Evolutionary conservation across 371 early-diverging fungal genomes (phyloP).

Genomic region (Circinella minor): DNA sequence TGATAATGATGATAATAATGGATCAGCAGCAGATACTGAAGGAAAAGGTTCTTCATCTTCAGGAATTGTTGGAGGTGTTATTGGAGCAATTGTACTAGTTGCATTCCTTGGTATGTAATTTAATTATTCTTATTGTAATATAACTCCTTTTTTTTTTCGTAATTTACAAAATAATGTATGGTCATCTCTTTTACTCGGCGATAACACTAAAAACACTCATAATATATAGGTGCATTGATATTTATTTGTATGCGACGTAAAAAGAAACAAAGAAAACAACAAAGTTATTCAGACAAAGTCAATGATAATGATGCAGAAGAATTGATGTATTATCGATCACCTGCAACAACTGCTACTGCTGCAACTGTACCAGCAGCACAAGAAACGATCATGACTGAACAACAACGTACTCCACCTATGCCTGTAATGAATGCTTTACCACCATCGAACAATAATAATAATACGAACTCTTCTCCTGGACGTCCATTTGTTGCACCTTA

Average conservation of each 20-base stretch:
- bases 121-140: neutral
- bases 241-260: constrained; percentile 13
- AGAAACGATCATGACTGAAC: neutral
- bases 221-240: constrained; percentile 1
- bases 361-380: constrained; percentile 5
- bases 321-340: constrained; percentile 12
- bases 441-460: neutral
- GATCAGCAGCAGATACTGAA: neutral
- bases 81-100: constrained; percentile 10
- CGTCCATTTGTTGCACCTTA: constrained; percentile 7
- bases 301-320: constrained; percentile 6
- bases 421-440: constrained; percentile 6
- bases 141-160: neutral
- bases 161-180: neutral
- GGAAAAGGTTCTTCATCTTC: constrained; percentile 5
- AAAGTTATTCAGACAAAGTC: neutral
- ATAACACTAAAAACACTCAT: neutral
- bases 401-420: neutral
- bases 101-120: constrained; percentile 16
- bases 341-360: constrained; percentile 9
- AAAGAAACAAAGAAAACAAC: neutral
- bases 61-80: constrained; percentile 11
- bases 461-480: neutral
- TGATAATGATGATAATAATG: neutral
- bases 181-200: too few relatives aligned